Base-by-base conservation (phyloP, 176 grass and related monocot genomes). In the Oryza glumipatula region DNA sequence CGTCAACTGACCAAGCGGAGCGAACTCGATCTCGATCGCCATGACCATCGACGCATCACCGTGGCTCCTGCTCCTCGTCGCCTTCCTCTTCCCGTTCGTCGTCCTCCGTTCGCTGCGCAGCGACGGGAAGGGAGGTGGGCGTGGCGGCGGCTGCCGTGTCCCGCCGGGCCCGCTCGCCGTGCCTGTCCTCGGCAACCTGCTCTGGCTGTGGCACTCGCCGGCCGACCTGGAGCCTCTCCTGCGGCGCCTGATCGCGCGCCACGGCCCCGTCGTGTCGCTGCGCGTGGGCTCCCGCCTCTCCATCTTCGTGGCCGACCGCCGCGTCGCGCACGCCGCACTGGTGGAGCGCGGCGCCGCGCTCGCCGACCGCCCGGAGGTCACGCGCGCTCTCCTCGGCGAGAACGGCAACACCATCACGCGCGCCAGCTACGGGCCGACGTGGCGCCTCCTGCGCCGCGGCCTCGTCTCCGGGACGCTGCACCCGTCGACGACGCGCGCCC, bases 381-480 rank as follows among this genome's bases (percentile, higher is more conserved):
- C 16, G 0, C 28, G 1, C 16, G 22, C 0, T 38, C 6, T 93
- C 52, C 23, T 88, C 64, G 82, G 72, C 63, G 76, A 76, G 80
- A 76, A 10, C 74, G 23, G 38, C 47, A 80, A 85, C 85, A 58
- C 45, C 82, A 93, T 90, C 80, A 41, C 51, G 6, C 77, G 84
- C 13, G 52, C 88, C 58, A 68, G 70, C 65, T 93, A 93, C 51
- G 91, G 91, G 0, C 45, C 88, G 15, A 14, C 82, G 17, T 93
- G 85, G 91, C 91, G 88, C 26, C 84, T 85, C 72, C 81, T 93
- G 0, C 88, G 91, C n/a, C 87, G 88, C 73, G 88, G 88, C 80
- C 88, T 90, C 70, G 81, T 87, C 19, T 35, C 88, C 76, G 88
- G 88, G 76, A 84, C 72, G 44, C 88, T 90, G 41, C 88, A 93